A percentile compares a stretch with the other conserved stretches of the same genome.
Evolutionary conservation across 176 grass and related monocot genomes (phyloP).

Genomic region (Lolium perenne): DNA sequence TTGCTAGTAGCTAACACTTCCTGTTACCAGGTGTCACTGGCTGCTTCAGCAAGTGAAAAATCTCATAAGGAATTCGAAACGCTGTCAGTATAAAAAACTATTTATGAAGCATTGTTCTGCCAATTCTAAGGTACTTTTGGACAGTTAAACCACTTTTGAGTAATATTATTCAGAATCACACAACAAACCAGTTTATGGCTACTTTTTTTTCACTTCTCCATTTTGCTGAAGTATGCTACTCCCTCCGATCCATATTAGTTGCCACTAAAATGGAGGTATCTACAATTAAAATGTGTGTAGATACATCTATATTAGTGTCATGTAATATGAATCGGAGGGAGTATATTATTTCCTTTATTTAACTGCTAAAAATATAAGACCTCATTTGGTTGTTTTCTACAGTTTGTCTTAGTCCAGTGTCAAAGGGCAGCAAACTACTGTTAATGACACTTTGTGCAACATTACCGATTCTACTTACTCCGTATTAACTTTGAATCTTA

Average conservation of each 20-base stretch:
- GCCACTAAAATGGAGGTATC: too few species aligned
- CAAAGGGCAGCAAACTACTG: neutral
- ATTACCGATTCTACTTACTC: neutral
- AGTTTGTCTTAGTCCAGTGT: neutral
- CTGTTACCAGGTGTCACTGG: constrained; percentile 42
- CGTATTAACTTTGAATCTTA: neutral
- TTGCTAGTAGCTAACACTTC: constrained; percentile 16
- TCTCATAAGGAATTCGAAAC: constrained; percentile 62
- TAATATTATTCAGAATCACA: constrained; percentile 30
- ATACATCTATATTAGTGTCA: too few species aligned
- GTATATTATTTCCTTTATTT: too few species aligned
- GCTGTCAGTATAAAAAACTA: constrained; percentile 65
- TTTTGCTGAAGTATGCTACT: constrained; percentile 1
- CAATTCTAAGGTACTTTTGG: constrained; percentile 45
- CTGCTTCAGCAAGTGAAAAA: constrained; percentile 52
- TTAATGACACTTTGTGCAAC: neutral
- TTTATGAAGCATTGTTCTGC: constrained; percentile 61
- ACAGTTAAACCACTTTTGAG: constrained; percentile 8
- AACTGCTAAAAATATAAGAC: neutral
- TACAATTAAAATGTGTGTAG: too few species aligned
- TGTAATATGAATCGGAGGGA: too few species aligned
- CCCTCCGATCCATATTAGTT: too few species aligned
- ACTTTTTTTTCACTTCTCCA: constrained; percentile 10
- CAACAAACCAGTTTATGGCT: neutral
- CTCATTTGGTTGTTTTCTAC: neutral